Evolutionary conservation across 2,329 filamentous ascomycete species (phyloP), one percentile per base, ranked within the genome.

Genomic region (Dryadomyces sulphureus): DNA sequence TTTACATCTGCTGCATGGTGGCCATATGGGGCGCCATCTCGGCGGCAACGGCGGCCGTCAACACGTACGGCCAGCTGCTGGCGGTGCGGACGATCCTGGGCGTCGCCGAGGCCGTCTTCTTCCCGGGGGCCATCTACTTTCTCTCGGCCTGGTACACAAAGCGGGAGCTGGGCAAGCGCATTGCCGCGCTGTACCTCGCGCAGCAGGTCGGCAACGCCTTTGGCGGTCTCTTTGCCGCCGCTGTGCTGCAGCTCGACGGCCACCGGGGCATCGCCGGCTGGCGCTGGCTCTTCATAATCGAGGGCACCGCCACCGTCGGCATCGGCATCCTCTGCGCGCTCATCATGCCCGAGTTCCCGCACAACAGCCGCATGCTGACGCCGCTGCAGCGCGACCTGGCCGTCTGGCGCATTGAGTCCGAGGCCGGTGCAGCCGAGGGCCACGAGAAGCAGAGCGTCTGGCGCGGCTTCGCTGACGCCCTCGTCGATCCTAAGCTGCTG

Each of bases 281-380:
- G 72, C 56, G 65, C 43, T 20, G 71, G 70, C 57, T 72, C 0
- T 74, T 73, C 49, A 67, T 70, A 38, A 58, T 67, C 16, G 62
- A 65, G 42, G 64, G 64, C 2, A 53, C 56, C 8, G 65, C 64
- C 1, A 74, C 70, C 1, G 60, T 70, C 16, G 62, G 64, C 14
- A 53, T 61, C 22, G 49, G 45, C 7, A n/a, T 45, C 0, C 51
- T 64, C 24, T 62, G 57, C 44, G 53, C 56, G 19, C 58, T 54
- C 19, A 55, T 66, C 45, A 60, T 66, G 58, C 64, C 58, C 7
- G 58, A 62, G 22, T 65, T 60, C 45, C 64, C 64, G 0, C 60
- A 65, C 51, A 66, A 65, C 53, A 60, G 56, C 46, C 60, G 58
- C 25, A 57, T 64, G 12, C 53, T 63, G 12, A 53, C 52, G 0